Evolutionary conservation across 192 early-diverging fungal species (phyloP).

Genomic region (Coemansia sp.): DNA sequence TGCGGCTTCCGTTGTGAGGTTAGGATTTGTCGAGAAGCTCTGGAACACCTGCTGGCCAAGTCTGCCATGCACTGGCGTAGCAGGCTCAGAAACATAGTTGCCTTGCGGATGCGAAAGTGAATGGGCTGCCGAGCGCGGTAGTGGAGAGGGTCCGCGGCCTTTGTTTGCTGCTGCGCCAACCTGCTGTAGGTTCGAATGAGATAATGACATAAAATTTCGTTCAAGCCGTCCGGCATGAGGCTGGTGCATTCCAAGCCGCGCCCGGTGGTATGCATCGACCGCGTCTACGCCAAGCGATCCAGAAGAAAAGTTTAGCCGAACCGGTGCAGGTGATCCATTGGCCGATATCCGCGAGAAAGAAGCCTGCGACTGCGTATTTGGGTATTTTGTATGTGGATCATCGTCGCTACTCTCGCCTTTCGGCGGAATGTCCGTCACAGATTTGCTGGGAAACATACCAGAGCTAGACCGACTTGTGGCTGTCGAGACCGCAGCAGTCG

Average conservation of each 20-base stretch:
- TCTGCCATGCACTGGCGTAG: slow-evolving; percentile 20
- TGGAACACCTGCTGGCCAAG: slow-evolving; percentile 2
- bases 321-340: slow-evolving; percentile 13
- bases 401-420: slow-evolving; percentile 29
- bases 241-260: neutral
- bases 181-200: slow-evolving; percentile 48
- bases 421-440: slow-evolving; percentile 19
- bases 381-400: slow-evolving; percentile 13
- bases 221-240: slow-evolving; percentile 9
- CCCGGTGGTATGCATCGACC: neutral
- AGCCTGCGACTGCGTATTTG: neutral
- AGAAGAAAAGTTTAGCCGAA: neutral
- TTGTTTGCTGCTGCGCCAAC: slow-evolving; percentile 1
- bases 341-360: slow-evolving; percentile 6
- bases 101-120: slow-evolving; percentile 14
- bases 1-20: neutral
- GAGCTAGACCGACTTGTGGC: slow-evolving; percentile 47
- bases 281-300: neutral
- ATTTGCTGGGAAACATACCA: slow-evolving; percentile 38
- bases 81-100: slow-evolving; percentile 29
- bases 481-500: slow-evolving; percentile 7
- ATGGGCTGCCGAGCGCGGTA: slow-evolving; percentile 15
- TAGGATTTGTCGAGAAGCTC: slow-evolving; percentile 1
- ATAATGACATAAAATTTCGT: slow-evolving; percentile 31
- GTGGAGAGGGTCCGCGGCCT: slow-evolving; percentile 19